Evolutionary conservation across 345 rosid genomes (phyloP), one percentile per base, ranked within the genome.

Genomic region (Boechera divaricarpa): DNA sequence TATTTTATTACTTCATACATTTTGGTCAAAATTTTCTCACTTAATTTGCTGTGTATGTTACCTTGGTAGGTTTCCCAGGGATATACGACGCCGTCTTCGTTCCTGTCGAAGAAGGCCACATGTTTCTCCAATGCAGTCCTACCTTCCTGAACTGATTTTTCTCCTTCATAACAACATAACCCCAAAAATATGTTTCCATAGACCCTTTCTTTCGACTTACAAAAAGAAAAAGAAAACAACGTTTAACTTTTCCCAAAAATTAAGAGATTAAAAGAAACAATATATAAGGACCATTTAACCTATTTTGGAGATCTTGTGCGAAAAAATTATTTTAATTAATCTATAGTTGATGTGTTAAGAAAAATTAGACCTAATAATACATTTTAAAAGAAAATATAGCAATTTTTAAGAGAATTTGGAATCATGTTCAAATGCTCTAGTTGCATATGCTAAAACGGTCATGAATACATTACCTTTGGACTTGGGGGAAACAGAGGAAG

Each of bases 51-150:
- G n/a, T 16, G 16, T 70, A 49, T 69, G 4, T 49, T 69, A 71
- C 82, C 82, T 68, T 68, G 60, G 64, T 73, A 79, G 75, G 82
- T 79, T 53, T 79, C 82, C 79, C 79, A 79, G 0, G 79, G 78
- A 55, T 79, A 79, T 36, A 79, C 8, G 47, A 74, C 12, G 61
- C 82, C 82, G 41, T 79, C 82, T 28, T 42, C 44, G 61, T 79
- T 79, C 12, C 82, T 61, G 61, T 79, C 82, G 39, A 79, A 79
- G 82, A 79, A 79, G 45, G 75, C 71, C 6, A 41, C 79, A 45
- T 79, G 79, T 69, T 75, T 80, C 67, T 80, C 57, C 76, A 80
- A 24, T 32, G 69, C 54, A 21, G 18, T 72, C n/a, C 11, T 15
- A 63, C 24, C 76, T 36, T 63, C 65, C 18, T 76, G 0, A 15